Evolutionary conservation across 1,139 yeast species (phyloP).

Genomic region (Groenewaldozyma auringiensis): DNA sequence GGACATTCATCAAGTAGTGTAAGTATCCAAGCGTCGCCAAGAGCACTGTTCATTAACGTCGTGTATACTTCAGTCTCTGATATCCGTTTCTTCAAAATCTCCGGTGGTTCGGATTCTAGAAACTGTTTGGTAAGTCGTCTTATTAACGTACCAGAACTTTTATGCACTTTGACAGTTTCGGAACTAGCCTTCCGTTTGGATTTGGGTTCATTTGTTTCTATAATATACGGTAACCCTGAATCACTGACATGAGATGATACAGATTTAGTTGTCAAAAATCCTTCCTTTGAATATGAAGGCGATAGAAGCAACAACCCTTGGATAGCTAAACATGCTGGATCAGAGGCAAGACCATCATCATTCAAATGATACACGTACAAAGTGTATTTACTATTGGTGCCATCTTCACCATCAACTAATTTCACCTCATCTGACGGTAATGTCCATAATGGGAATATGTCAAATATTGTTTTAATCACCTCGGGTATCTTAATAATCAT

Average conservation of each 20-base stretch:
- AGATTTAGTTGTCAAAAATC: not conserved
- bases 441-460: slow-evolving; percentile 41
- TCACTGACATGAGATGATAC: slow-evolving; percentile 19
- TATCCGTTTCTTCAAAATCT: slow-evolving; percentile 5
- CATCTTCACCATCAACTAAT: slow-evolving; percentile 3
- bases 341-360: slow-evolving; percentile 19
- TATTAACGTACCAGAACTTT: not conserved
- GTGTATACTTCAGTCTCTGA: slow-evolving; percentile 16
- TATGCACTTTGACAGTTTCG: not conserved
- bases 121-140: not conserved
- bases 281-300: not conserved
- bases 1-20: slow-evolving; percentile 17
- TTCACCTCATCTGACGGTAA: slow-evolving; percentile 29
- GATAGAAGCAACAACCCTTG: slow-evolving; percentile 16
- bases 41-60: slow-evolving; percentile 22
- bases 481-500: slow-evolving; percentile 33
- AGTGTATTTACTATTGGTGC: not conserved
- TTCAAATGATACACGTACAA: slow-evolving; percentile 22
- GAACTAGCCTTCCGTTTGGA: slow-evolving; percentile 3
- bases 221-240: slow-evolving; percentile 15
- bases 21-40: slow-evolving; percentile 29
- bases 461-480: slow-evolving; percentile 39
- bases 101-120: not conserved
- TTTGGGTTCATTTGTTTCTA: slow-evolving; percentile 1
- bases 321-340: slow-evolving; percentile 27